Percentiles rank a stretch among this genome's conserved stretches.
phyloP scores from a whole-genome alignment of 2,329 filamentous ascomycete species.

The Ophiosphaerella narmari region DNA sequence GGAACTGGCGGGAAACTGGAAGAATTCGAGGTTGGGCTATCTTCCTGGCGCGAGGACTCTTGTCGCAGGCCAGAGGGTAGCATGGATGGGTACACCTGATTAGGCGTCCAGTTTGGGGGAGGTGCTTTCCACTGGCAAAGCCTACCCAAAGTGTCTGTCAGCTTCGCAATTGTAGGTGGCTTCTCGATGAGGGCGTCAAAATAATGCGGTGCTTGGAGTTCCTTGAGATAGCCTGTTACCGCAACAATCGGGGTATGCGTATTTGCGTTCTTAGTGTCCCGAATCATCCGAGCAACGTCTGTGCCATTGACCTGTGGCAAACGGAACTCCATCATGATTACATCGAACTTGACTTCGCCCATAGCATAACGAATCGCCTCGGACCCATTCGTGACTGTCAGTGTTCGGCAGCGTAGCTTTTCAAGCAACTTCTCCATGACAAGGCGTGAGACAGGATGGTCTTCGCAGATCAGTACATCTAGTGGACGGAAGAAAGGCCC shows the following conservation, averaged over 20 bases:
- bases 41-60: slow-evolving; percentile 66
- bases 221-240: slow-evolving; percentile 97
- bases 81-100: slow-evolving; percentile 47
- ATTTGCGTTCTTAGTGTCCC: slow-evolving; percentile 94
- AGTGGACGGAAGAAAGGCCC: slow-evolving; percentile 86
- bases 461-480: slow-evolving; percentile 95
- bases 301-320: slow-evolving; percentile 92
- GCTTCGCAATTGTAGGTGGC: slow-evolving; percentile 88
- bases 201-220: slow-evolving; percentile 90
- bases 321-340: slow-evolving; percentile 98
- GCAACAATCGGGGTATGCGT: slow-evolving; percentile 93
- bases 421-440: slow-evolving; percentile 99
- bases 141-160: slow-evolving; percentile 83
- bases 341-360: slow-evolving; percentile 97
- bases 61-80: slow-evolving; percentile 68
- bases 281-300: slow-evolving; percentile 96
- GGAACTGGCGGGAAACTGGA: slow-evolving; percentile 74
- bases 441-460: slow-evolving; percentile 93
- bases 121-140: slow-evolving; percentile 94
- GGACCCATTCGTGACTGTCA: slow-evolving; percentile 85
- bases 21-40: slow-evolving; percentile 80
- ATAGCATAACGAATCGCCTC: slow-evolving; percentile 93
- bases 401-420: slow-evolving; percentile 91
- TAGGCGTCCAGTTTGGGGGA: slow-evolving; percentile 60
- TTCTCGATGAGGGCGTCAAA: slow-evolving; percentile 97